These are phyloP conservation scores for Periconia sp. DNA, from an alignment of 2,329 filamentous ascomycete genomes.

Conservation along the genomic window DNA sequence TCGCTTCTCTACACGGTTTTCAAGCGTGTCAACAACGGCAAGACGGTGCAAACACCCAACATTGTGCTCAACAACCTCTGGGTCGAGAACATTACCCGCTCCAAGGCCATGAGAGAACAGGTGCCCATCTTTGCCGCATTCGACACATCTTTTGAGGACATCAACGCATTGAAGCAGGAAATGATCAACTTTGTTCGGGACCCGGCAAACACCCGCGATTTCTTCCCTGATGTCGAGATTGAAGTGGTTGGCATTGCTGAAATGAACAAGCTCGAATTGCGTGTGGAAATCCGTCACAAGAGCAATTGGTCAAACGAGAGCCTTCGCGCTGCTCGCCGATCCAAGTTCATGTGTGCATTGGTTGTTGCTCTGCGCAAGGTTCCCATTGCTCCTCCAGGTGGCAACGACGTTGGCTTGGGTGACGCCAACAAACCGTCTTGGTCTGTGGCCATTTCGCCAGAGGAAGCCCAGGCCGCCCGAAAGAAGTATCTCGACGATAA, in stretches of 20 bases:
- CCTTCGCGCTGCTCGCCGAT: slow-evolving; percentile 76
- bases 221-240: slow-evolving; percentile 80
- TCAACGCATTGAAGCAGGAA: slow-evolving; percentile 80
- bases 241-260: slow-evolving; percentile 77
- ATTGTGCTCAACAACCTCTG: slow-evolving; percentile 89
- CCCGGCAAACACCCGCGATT: slow-evolving; percentile 87
- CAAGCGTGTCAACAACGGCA: slow-evolving; percentile 77
- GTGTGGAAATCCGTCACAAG: slow-evolving; percentile 86
- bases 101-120: slow-evolving; percentile 86
- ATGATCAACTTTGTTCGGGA: slow-evolving; percentile 82
- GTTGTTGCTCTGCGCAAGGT: slow-evolving; percentile 82
- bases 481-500: slow-evolving; percentile 52
- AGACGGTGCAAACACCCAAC: slow-evolving; percentile 82
- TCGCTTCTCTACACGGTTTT: slow-evolving; percentile 93
- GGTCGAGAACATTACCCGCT: slow-evolving; percentile 92
- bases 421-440: slow-evolving; percentile 74
- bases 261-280: slow-evolving; percentile 83
- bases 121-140: slow-evolving; percentile 80
- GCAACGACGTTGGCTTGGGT: slow-evolving; percentile 64
- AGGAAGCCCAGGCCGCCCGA: slow-evolving; percentile 65
- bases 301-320: slow-evolving; percentile 67
- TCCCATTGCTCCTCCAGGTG: slow-evolving; percentile 81
- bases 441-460: slow-evolving; percentile 73
- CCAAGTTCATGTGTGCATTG: slow-evolving; percentile 96
- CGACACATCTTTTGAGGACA: slow-evolving; percentile 85